Conservation (phyloP, 805 yeast species). For the Candida cerambycidarum region DNA sequence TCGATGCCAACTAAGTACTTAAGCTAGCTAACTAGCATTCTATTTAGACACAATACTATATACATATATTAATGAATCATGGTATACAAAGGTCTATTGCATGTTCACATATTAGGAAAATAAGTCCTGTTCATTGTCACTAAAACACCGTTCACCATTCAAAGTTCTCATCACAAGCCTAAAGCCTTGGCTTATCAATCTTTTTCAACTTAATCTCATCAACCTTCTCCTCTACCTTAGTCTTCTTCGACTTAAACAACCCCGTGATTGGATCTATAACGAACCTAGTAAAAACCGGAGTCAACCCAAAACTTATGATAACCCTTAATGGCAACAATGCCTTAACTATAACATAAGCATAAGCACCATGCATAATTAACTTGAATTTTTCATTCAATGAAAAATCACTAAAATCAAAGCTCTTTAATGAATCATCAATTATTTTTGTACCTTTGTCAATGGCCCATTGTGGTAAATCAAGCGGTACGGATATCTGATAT, state of each 20-base stretch:
- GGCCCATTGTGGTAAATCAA: slow-evolving; percentile 59
- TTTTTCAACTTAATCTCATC: not conserved
- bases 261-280: slow-evolving; percentile 47
- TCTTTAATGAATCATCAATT: slow-evolving; percentile 52
- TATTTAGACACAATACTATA: too few relatives aligned
- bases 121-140: too few relatives aligned
- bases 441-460: slow-evolving; percentile 57
- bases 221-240: slow-evolving; percentile 8
- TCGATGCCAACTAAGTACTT: too few relatives aligned
- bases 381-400: slow-evolving; percentile 52
- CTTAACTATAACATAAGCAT: slow-evolving; percentile 71
- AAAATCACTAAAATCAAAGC: slow-evolving; percentile 29
- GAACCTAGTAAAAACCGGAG: slow-evolving; percentile 58
- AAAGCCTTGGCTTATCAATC: slow-evolving; percentile 35
- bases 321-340: slow-evolving; percentile 55
- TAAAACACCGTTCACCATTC: too few relatives aligned
- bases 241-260: slow-evolving; percentile 17
- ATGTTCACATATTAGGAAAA: too few relatives aligned
- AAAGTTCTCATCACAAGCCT: slow-evolving; percentile 13
- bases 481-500: slow-evolving; percentile 49
- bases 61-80: too few relatives aligned
- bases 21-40: too few relatives aligned
- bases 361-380: slow-evolving; percentile 68
- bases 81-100: too few relatives aligned
- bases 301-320: slow-evolving; percentile 47